Base-by-base conservation (phyloP, 208 protist species). In the Borovskyia barvae region DNA sequence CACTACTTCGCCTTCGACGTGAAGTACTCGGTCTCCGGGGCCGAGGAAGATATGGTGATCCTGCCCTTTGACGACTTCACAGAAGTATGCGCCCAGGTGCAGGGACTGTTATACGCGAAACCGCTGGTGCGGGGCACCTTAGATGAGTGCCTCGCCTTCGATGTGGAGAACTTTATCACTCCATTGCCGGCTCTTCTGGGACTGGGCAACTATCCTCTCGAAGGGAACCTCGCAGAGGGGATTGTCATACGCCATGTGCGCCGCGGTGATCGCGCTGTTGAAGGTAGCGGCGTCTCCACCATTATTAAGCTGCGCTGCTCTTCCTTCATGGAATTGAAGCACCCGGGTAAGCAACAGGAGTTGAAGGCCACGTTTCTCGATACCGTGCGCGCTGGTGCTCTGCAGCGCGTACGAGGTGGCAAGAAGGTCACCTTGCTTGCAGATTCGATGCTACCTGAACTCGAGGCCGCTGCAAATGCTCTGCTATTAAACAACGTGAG, bases 311-410 rank as follows among this genome's bases (percentile, higher is more conserved):
- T 94, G 36, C 85, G 85, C 60, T 92, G 85, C 71, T 87, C 80
- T 3, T 85, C 73, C 53, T 94, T 94, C 51, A 92, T 92, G 85
- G 85, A 94, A 60, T 54, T 92, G 54, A 92, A 92, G 73, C 88
- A 94, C 65, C 88, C 85, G 4, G 85, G 85, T n/a, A 94, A 94
- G 72, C 85, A 92, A 67, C 76, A 90, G 75, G 88, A 94, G 56
- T 68, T 92, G 26, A 92, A 92, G 76, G 83, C 85, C 22, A 94
- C 83, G 20, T 94, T 94, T 60, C 66, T 92, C 20, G 82, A 90
- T 67, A 94, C 88, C 15, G 85, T 94, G 43, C 82, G 85, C 19
- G 75, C 77, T 3, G 80, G 79, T 22, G 85, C 85, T 24, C 65
- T 89, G 73, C 71, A 72, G 36, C 82, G 80, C 14, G 74, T 85